These are phyloP conservation scores for Nissolia schottii DNA, from an alignment of 306 rosid genomes.

Conservation along the genomic window DNA sequence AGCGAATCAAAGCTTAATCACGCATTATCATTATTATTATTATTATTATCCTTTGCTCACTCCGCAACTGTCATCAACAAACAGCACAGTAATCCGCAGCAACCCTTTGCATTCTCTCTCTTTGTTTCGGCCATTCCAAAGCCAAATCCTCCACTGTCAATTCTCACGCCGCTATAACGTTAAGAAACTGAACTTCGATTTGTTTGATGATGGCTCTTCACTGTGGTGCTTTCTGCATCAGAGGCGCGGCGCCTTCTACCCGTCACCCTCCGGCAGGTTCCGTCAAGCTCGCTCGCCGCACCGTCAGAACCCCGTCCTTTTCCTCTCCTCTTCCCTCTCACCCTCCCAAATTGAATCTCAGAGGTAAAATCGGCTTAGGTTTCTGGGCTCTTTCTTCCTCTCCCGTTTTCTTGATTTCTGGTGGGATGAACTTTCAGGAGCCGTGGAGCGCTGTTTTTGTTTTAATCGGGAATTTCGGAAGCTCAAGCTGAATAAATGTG, in stretches of 20 bases:
- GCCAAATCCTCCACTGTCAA: conserved; percentile 5
- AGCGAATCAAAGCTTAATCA: too few species aligned
- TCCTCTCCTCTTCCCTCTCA: conserved; percentile 32
- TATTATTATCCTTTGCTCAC: conserved; percentile 16
- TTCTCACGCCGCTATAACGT: conserved; percentile 13
- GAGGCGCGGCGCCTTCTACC: conserved; percentile 19
- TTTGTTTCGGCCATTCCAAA: conserved; percentile 20
- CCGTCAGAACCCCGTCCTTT: conserved; percentile 37
- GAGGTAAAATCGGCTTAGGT: conserved; percentile 29
- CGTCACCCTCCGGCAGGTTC: conserved; percentile 31
- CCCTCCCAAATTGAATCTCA: conserved; percentile 27
- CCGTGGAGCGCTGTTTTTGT: not conserved
- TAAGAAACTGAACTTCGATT: conserved; percentile 7
- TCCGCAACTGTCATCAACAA: conserved; percentile 16
- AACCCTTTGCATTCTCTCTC: not conserved
- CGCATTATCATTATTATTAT: too few species aligned
- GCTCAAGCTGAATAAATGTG: not conserved
- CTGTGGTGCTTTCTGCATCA: conserved; percentile 45
- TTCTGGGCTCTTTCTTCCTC: not conserved
- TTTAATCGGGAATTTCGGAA: not conserved
- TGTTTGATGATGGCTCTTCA: conserved; percentile 81
- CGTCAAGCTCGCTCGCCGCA: conserved; percentile 28
- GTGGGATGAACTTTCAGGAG: not conserved
- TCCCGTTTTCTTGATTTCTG: not conserved
- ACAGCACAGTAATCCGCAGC: too few species aligned